Base-by-base conservation (phyloP, 1,284 basidiomycete species). In the Sanguinoderma infundibulare region DNA sequence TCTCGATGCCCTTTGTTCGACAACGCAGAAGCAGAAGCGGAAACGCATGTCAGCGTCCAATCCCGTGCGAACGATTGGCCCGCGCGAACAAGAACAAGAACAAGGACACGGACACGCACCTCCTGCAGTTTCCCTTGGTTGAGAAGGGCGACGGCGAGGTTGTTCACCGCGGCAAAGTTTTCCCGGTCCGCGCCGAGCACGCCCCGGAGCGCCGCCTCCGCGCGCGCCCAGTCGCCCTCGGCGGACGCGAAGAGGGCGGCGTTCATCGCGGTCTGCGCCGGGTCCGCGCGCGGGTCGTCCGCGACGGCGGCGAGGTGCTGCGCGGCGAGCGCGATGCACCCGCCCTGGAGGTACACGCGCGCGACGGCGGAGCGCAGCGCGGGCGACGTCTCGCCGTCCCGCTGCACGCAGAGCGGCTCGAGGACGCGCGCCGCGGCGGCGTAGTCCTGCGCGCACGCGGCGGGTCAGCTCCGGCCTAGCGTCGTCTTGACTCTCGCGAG, bases 261-360 rank as follows among this genome's bases (percentile, higher is more conserved):
- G 67, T 91, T 89, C 82, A 87, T 87, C 52, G 77, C 75, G 67
- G 84, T 86, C 66, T 81, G 69, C 2, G 74, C 66, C 38, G 79
- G 70, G 22, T 81, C 76, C 0, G 79, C 82, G 2, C 64, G 71
- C 8, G 80, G 75, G 63, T 88, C 79, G 15, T 76, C 75, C 2
- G 79, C 83, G 32, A 86, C 83, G 2, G 72, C 69, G 0, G 76
- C 73, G 63, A 91, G 84, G 66, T 90, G 85, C 42, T 76, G 70
- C 35, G 78, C 73, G 1, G 91, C 91, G 57, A 78, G 77, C 17
- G 72, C 71, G 55, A 92, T 67, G 69, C 90, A 78, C 10, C 92
- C 92, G 2, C 82, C 80, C 69, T 93, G 87, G 24, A 94, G 80
- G 69, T 92, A 87, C 26, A 92, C 83, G n/a, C 91, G 80, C 1